phyloP scores from a whole-genome alignment of 108 stramenopile species.

The Mayamaea pseudoterrestris region DNA sequence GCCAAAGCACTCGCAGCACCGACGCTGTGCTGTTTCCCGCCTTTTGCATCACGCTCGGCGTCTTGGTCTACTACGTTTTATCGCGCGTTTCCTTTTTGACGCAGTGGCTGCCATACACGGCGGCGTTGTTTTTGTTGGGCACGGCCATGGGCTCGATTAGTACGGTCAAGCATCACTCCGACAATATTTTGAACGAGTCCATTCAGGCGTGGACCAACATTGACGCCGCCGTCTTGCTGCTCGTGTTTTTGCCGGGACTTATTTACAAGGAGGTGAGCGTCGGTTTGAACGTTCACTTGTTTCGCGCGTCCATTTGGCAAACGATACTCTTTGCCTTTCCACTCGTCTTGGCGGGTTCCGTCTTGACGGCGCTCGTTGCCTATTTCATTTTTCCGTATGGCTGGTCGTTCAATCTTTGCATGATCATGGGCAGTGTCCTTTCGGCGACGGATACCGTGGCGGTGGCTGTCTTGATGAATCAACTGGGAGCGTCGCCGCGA shows the following conservation, averaged over 20 bases:
- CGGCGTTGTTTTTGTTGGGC: conserved; percentile 67
- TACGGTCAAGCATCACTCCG: not conserved
- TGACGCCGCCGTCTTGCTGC: conserved; percentile 59
- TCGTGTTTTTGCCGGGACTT: conserved; percentile 81
- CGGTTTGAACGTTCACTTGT: conserved; percentile 57
- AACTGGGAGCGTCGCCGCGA: conserved; percentile 62
- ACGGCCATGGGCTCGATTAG: conserved; percentile 24
- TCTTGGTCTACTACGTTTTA: conserved; percentile 34
- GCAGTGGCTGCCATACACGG: conserved; percentile 49
- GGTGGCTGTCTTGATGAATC: conserved; percentile 55
- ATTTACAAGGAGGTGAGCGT: conserved; percentile 74
- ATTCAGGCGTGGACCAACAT: conserved; percentile 44
- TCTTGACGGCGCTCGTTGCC: conserved; percentile 42
- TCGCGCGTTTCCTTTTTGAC: conserved; percentile 16
- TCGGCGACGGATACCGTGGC: conserved; percentile 92
- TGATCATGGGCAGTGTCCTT: conserved; percentile 82
- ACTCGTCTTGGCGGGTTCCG: conserved; percentile 44
- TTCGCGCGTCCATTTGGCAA: conserved; percentile 33
- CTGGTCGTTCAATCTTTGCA: conserved; percentile 43
- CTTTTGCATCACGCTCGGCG: conserved; percentile 33
- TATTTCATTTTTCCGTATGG: conserved; percentile 52
- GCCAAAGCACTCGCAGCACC: too few species aligned
- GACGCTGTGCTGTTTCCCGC: conserved; percentile 44
- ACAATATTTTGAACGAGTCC: conserved; percentile 16
- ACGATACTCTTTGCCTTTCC: conserved; percentile 75